phyloP scores from a whole-genome alignment of 257 asterid species.

The Datura wrightii region DNA sequence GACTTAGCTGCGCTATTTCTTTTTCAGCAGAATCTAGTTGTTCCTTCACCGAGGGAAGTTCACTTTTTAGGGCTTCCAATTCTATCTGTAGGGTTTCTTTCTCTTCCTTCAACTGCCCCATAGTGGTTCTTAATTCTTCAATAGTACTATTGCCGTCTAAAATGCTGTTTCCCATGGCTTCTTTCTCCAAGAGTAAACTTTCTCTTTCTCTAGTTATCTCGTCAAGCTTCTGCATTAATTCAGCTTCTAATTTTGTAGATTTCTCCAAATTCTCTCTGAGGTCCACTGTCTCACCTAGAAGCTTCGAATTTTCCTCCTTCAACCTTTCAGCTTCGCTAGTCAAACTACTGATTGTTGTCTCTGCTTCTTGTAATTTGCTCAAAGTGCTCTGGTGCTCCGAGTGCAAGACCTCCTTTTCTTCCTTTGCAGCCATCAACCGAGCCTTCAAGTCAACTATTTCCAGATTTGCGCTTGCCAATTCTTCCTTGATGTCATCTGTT shows the following conservation, averaged over 20 bases:
- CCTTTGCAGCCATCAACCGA: slow-evolving; percentile 50
- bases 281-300: slow-evolving; percentile 51
- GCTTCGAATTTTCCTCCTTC: slow-evolving; percentile 54
- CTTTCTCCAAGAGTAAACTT: slow-evolving; percentile 49
- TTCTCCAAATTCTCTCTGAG: slow-evolving; percentile 51
- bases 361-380: slow-evolving; percentile 56
- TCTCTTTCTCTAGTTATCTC: slow-evolving; percentile 44
- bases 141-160: slow-evolving; percentile 52
- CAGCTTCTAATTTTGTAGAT: slow-evolving; percentile 53
- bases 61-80: slow-evolving; percentile 51
- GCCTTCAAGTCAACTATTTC: slow-evolving; percentile 64
- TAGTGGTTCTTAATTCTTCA: slow-evolving; percentile 48
- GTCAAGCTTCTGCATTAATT: slow-evolving; percentile 58
- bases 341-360: slow-evolving; percentile 49
- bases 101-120: slow-evolving; percentile 51
- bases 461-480: slow-evolving; percentile 61
- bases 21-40: slow-evolving; percentile 52
- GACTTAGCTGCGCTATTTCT: slow-evolving; percentile 55
- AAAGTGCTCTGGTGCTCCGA: slow-evolving; percentile 51
- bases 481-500: slow-evolving; percentile 46
- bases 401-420: slow-evolving; percentile 64
- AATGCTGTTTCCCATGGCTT: slow-evolving; percentile 41
- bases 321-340: slow-evolving; percentile 51
- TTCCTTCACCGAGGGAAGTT: slow-evolving; percentile 42
- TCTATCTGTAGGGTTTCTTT: slow-evolving; percentile 48